Evolutionary conservation across 2,329 filamentous ascomycete species (phyloP).

Genomic region (Pyrenochaeta sp.): DNA sequence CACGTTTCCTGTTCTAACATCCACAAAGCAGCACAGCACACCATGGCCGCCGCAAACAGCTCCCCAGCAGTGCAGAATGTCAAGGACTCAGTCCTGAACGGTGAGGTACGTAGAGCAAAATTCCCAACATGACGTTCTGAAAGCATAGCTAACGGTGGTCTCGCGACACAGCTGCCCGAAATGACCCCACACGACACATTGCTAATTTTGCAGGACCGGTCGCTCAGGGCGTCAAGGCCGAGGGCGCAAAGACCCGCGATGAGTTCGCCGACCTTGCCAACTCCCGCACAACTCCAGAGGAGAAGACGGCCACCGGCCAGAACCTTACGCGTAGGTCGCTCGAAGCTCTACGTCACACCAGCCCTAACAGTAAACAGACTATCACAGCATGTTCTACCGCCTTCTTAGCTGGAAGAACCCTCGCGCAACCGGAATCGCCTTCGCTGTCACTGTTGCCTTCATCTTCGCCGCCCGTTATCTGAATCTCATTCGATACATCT

Average conservation of each 20-base stretch:
- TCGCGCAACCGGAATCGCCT: constrained; percentile 68
- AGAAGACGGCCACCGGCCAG: constrained; percentile 66
- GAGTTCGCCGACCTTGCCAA: constrained; percentile 67
- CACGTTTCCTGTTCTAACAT: constrained; percentile 35
- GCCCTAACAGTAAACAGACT: constrained; percentile 55
- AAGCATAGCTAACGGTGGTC: constrained; percentile 35
- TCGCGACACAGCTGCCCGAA: constrained; percentile 38
- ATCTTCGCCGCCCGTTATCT: constrained; percentile 71
- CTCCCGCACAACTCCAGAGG: constrained; percentile 60
- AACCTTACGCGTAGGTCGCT: constrained; percentile 64
- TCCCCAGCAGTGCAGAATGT: constrained; percentile 59
- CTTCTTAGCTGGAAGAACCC: constrained; percentile 73
- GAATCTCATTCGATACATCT: constrained; percentile 66
- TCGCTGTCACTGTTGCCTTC: constrained; percentile 61
- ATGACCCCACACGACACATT: constrained; percentile 16
- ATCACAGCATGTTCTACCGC: constrained; percentile 72
- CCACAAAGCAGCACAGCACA: constrained; percentile 56
- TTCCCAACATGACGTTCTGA: constrained; percentile 5
- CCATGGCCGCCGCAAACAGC: constrained; percentile 58
- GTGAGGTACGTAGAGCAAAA: constrained; percentile 46
- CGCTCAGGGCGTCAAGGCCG: constrained; percentile 63
- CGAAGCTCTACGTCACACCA: background rate
- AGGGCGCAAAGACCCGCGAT: constrained; percentile 62
- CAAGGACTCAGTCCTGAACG: constrained; percentile 53
- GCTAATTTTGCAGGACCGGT: constrained; percentile 57